A percentile compares a stretch with the other conserved stretches of the same genome.
These are phyloP conservation scores for Colletotrichum acutatum DNA, from an alignment of 2,329 filamentous ascomycete species.

Conservation along the genomic window DNA sequence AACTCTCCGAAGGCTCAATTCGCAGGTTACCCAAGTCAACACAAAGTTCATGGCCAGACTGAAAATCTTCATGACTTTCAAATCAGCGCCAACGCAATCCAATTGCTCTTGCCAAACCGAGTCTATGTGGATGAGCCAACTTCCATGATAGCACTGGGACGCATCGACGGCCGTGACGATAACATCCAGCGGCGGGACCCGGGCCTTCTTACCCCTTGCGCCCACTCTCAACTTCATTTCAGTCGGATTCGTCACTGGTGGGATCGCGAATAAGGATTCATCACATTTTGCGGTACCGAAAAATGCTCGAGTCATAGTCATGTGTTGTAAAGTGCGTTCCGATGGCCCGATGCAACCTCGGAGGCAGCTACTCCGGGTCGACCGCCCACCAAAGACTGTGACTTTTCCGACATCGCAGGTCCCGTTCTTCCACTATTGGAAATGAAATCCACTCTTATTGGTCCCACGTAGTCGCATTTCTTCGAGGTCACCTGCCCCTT, in stretches of 20 bases:
- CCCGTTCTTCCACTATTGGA: constrained; percentile 11
- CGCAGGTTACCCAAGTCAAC: background rate
- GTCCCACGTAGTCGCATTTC: background rate
- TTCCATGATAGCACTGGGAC: background rate
- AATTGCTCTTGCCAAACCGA: background rate
- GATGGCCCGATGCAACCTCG: constrained; percentile 30
- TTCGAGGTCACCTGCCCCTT: constrained; percentile 1
- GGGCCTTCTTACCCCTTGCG: background rate
- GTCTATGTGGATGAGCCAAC: background rate
- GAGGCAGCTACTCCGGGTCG: constrained; percentile 24
- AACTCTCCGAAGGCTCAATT: constrained; percentile 10
- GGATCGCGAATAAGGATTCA: background rate
- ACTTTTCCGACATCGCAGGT: background rate
- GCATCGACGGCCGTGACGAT: background rate
- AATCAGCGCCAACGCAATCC: fast-evolving
- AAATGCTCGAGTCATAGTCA: constrained; percentile 11
- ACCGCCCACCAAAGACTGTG: background rate
- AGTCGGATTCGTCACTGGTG: background rate
- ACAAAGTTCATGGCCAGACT: background rate
- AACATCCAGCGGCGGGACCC: background rate
- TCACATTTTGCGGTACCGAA: constrained; percentile 6
- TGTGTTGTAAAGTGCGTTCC: constrained; percentile 10
- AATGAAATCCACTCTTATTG: background rate
- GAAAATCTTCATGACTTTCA: background rate
- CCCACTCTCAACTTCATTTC: background rate